These are phyloP conservation scores for Suillus subaureus DNA, from an alignment of 768 basidiomycete species.

Conservation along the genomic window DNA sequence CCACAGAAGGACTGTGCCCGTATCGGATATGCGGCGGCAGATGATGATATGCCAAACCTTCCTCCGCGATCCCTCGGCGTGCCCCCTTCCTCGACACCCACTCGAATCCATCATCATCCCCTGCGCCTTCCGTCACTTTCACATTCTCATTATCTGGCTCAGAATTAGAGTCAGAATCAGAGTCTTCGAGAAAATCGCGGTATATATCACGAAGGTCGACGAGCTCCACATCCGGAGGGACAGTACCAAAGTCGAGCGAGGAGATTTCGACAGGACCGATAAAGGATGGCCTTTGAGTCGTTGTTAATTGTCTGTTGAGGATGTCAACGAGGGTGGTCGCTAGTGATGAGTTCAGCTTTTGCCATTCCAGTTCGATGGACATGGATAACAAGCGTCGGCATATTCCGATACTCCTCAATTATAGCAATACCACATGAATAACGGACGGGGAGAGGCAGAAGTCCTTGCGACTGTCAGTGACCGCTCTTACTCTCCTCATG, in stretches of 20 bases:
- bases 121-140: constrained; percentile 52
- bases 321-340: constrained; percentile 67
- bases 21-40: constrained; percentile 76
- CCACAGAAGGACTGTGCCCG: constrained; percentile 55
- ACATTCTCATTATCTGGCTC: constrained; percentile 40
- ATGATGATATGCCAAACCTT: constrained; percentile 63
- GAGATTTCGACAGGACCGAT: constrained; percentile 91
- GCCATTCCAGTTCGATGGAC: constrained; percentile 97
- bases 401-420: neutral
- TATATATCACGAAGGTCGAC: constrained; percentile 93
- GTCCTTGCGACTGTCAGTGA: constrained; percentile 14
- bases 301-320: constrained; percentile 78
- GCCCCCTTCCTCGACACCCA: constrained; percentile 75
- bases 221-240: constrained; percentile 83
- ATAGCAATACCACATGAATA: constrained; percentile 8
- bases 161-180: constrained; percentile 48
- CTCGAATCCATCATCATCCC: constrained; percentile 75
- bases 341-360: constrained; percentile 73
- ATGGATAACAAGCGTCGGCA: constrained; percentile 40
- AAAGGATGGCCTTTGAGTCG: constrained; percentile 82
- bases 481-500: neutral
- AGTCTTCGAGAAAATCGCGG: constrained; percentile 88
- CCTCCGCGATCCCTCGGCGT: constrained; percentile 51
- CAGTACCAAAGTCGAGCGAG: constrained; percentile 84
- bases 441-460: constrained; percentile 22